phyloP scores from a whole-genome alignment of 139 green algal genomes.

The Spirogloea muscicola region DNA sequence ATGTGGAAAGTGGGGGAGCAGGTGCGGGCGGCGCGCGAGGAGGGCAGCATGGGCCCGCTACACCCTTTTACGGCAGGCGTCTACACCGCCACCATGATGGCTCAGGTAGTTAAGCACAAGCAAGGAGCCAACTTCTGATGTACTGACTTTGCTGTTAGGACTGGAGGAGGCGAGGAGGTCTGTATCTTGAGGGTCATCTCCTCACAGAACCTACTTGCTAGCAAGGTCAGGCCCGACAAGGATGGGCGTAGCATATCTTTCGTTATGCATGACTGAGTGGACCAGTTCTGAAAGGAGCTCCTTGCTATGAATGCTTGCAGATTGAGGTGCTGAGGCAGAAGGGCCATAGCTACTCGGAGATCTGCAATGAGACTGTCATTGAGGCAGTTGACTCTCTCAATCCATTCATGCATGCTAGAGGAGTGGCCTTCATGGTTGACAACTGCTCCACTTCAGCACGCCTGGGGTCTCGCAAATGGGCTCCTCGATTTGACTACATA shows the following conservation, averaged over 20 bases:
- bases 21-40: constrained; percentile 68
- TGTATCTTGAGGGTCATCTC: too few relatives aligned
- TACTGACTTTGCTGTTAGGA: too few relatives aligned
- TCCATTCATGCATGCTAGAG: constrained; percentile 98
- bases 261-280: too few relatives aligned
- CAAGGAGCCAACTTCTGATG: too few relatives aligned
- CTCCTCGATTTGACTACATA: constrained; percentile 96
- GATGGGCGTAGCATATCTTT: too few relatives aligned
- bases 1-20: constrained; percentile 96
- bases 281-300: too few relatives aligned
- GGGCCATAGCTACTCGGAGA: constrained; percentile 96
- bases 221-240: too few relatives aligned
- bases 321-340: constrained; percentile 80
- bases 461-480: constrained; percentile 96
- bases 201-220: too few relatives aligned
- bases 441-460: constrained; percentile 99
- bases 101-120: constrained; percentile 65
- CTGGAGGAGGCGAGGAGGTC: too few relatives aligned
- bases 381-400: constrained; percentile 98
- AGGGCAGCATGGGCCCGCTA: constrained; percentile 76
- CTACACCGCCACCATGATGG: constrained; percentile 99
- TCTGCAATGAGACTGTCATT: constrained; percentile 99
- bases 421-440: constrained; percentile 99
- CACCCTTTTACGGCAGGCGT: constrained; percentile 98
- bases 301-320: too few relatives aligned